Conservation (phyloP, 2,329 filamentous ascomycete genomes). For the Juglanconis juglandina region DNA sequence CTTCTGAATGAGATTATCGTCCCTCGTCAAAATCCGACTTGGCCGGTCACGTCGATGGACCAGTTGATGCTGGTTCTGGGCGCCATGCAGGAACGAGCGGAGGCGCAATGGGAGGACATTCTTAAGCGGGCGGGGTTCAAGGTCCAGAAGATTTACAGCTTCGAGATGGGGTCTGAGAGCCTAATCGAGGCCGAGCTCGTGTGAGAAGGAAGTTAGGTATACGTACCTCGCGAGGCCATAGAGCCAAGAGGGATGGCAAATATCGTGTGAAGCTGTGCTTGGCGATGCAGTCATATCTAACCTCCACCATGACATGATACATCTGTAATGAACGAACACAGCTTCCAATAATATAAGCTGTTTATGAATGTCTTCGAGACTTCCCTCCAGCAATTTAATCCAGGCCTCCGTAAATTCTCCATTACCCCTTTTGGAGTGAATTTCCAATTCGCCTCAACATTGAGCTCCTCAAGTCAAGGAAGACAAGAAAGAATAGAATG, state of each 20-base stretch:
- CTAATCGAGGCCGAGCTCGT: constrained; percentile 19
- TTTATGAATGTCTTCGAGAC: too few relatives aligned
- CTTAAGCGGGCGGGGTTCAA: constrained; percentile 26
- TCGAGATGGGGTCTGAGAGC: constrained; percentile 31
- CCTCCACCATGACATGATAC: too few relatives aligned
- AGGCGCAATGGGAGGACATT: constrained; percentile 27
- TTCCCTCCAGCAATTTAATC: too few relatives aligned
- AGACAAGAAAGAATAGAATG: constrained; percentile 20
- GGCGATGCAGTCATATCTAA: too few relatives aligned
- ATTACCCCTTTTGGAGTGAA: too few relatives aligned
- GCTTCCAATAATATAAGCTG: too few relatives aligned
- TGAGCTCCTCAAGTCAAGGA: neutral
- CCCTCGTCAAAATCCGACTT: constrained; percentile 28
- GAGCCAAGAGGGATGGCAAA: too few relatives aligned
- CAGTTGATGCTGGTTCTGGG: constrained; percentile 32
- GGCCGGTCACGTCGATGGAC: constrained; percentile 35
- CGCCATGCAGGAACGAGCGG: constrained; percentile 30
- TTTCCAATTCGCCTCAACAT: too few relatives aligned
- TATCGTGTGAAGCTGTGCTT: too few relatives aligned
- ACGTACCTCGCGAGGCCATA: too few relatives aligned
- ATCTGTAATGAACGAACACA: too few relatives aligned
- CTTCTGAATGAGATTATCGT: constrained; percentile 32
- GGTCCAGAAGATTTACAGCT: constrained; percentile 26
- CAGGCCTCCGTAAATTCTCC: too few relatives aligned
- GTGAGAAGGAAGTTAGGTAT: neutral